These are phyloP conservation scores for Metschnikowia arizonensis DNA, from an alignment of 805 yeast genomes.

Conservation along the genomic window DNA sequence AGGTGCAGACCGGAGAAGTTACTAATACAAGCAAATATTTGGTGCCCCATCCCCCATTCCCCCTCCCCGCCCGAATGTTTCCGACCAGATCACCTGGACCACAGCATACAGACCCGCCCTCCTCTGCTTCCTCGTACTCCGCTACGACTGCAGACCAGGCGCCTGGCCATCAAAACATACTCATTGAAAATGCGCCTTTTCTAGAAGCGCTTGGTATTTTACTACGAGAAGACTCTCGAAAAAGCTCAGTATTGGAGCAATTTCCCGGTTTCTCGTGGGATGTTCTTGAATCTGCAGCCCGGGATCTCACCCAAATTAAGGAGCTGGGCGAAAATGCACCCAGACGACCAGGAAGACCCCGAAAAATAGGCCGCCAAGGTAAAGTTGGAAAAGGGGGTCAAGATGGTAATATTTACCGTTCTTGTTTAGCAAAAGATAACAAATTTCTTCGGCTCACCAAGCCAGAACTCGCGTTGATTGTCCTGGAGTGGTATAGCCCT, in stretches of 20 bases:
- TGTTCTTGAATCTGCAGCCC: conserved; percentile 4
- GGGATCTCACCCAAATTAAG: neutral
- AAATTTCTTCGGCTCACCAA: conserved; percentile 7
- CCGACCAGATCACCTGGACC: neutral
- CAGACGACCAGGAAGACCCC: neutral
- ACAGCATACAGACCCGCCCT: neutral
- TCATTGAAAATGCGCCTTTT: neutral
- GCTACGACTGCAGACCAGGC: neutral
- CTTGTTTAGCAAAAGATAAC: neutral
- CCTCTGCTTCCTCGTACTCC: neutral
- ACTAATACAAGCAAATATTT: neutral
- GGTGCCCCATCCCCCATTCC: neutral
- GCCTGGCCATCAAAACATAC: neutral
- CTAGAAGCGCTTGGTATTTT: conserved; percentile 2
- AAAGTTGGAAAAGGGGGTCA: no score
- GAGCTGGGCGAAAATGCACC: neutral
- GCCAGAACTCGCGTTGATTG: conserved; percentile 16
- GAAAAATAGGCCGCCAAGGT: neutral
- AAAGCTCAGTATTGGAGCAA: conserved; percentile 3
- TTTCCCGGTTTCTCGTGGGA: conserved; percentile 9
- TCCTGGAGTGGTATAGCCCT: conserved; percentile 16
- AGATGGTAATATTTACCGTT: neutral
- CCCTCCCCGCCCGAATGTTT: neutral
- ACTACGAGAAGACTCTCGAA: conserved; percentile 7
- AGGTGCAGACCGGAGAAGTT: conserved; percentile 5